phyloP scores from a whole-genome alignment of 169 alveolate genomes.

The Plasmodium knowlesi region DNA sequence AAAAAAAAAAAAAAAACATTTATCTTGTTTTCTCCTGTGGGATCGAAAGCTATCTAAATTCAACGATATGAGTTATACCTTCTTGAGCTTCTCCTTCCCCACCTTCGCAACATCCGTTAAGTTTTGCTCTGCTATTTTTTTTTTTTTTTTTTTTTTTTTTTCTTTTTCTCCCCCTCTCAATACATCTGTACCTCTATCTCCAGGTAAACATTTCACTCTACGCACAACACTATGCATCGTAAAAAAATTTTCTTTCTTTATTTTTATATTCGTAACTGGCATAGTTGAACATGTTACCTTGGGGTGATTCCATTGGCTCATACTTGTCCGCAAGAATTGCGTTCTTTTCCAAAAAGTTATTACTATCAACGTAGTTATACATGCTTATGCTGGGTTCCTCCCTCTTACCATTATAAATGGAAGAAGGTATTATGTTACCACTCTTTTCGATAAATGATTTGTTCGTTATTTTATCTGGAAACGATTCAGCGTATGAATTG shows the following conservation, averaged over 20 bases:
- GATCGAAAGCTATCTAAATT: not conserved
- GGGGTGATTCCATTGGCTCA: constrained; percentile 18
- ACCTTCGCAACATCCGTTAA: not conserved
- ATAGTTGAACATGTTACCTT: constrained; percentile 15
- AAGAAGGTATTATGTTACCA: not conserved
- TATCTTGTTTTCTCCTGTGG: not conserved
- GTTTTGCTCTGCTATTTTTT: no score
- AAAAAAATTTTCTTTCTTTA: constrained; percentile 50
- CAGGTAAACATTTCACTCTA: not conserved
- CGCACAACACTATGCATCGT: constrained; percentile 3
- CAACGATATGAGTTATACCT: not conserved
- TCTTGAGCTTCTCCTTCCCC: not conserved
- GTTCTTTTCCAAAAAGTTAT: constrained; percentile 35
- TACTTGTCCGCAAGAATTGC: constrained; percentile 18
- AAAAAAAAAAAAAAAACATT: constrained; percentile 1
- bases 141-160: not conserved
- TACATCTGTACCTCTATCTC: not conserved
- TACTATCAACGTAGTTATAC: constrained; percentile 16
- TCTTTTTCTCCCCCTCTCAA: not conserved
- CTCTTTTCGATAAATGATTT: constrained; percentile 28
- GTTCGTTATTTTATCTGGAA: constrained; percentile 11
- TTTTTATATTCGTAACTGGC: constrained; percentile 40
- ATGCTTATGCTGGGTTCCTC: constrained; percentile 12
- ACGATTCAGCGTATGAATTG: constrained; percentile 11
- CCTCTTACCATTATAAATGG: constrained; percentile 44